These are phyloP conservation scores for Fraxinus ornus DNA, from an alignment of 305 asterid genomes.

Conservation along the genomic window DNA sequence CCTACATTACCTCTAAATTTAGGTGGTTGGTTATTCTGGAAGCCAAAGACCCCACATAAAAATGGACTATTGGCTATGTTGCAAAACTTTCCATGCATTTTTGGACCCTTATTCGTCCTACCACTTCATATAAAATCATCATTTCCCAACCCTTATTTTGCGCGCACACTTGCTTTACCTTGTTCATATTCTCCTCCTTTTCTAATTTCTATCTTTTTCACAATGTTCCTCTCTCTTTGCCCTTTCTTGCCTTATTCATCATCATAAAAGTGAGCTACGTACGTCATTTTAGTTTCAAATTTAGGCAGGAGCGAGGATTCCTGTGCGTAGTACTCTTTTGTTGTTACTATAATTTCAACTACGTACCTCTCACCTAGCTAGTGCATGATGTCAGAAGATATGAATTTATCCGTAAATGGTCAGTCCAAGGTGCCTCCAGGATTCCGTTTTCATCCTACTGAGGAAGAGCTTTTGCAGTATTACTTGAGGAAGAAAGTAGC, in stretches of 20 bases:
- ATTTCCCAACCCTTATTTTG: constrained; percentile 34
- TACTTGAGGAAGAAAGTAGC: constrained; percentile 82
- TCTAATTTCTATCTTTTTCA: constrained; percentile 5
- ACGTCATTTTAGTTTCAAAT: neutral
- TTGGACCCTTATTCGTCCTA: constrained; percentile 27
- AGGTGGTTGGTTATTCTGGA: constrained; percentile 50
- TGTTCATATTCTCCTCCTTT: neutral
- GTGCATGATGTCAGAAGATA: constrained; percentile 43
- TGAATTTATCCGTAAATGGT: constrained; percentile 80
- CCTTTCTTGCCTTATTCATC: neutral
- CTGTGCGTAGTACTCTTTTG: neutral
- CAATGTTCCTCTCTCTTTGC: neutral
- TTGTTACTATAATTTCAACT: neutral
- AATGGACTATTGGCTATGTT: constrained; percentile 35
- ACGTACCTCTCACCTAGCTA: neutral
- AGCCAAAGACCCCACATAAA: constrained; percentile 33
- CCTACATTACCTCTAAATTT: neutral
- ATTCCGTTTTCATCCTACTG: constrained; percentile 93
- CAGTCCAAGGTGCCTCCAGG: constrained; percentile 92
- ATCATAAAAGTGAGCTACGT: constrained; percentile 3
- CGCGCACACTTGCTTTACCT: constrained; percentile 23
- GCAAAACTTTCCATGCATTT: constrained; percentile 54
- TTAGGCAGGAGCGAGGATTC: neutral
- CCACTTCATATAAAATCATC: constrained; percentile 51
- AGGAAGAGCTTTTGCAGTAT: constrained; percentile 85